Percentiles rank a stretch among this genome's conserved stretches.
These are phyloP conservation scores for Peterozyma xylosa DNA, from an alignment of 805 yeast species.

Conservation along the genomic window DNA sequence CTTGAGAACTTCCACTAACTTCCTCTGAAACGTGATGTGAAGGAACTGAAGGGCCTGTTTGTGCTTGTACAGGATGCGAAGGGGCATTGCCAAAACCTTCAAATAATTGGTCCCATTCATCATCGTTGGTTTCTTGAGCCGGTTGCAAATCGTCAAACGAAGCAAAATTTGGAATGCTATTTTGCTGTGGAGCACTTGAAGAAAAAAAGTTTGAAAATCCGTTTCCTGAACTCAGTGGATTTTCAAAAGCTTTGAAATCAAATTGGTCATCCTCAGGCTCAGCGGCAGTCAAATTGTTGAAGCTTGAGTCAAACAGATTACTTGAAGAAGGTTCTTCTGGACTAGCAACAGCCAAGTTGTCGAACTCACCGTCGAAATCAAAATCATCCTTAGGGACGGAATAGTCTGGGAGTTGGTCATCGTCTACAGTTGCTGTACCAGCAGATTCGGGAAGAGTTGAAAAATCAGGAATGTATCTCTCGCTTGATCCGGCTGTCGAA, in stretches of 20 bases:
- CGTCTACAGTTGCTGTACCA: not conserved
- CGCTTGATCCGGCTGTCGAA: not conserved
- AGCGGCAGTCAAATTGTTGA: slow-evolving; percentile 11
- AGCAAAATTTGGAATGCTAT: slow-evolving; percentile 10
- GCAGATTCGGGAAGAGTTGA: too few species aligned
- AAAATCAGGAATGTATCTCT: too few species aligned
- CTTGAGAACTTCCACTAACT: slow-evolving; percentile 12
- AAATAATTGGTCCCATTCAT: slow-evolving; percentile 92
- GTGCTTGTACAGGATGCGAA: slow-evolving; percentile 8
- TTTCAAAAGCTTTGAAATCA: slow-evolving; percentile 2
- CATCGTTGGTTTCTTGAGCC: slow-evolving; percentile 37
- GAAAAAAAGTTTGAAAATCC: too few species aligned
- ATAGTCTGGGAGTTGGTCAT: too few species aligned
- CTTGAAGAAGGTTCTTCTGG: too few species aligned
- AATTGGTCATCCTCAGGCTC: slow-evolving; percentile 14
- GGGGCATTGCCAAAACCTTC: slow-evolving; percentile 73
- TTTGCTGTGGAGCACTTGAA: not conserved
- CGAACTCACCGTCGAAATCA: slow-evolving; percentile 25
- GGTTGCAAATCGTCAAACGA: slow-evolving; percentile 35
- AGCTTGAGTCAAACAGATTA: too few species aligned
- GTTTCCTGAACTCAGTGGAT: not conserved
- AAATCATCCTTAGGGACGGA: slow-evolving; percentile 16
- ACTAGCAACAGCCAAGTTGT: slow-evolving; percentile 22
- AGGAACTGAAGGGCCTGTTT: slow-evolving; percentile 9
- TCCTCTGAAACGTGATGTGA: not conserved